phyloP scores from a whole-genome alignment of 371 early-diverging fungal genomes.

The Zopfochytrium polystomum region DNA sequence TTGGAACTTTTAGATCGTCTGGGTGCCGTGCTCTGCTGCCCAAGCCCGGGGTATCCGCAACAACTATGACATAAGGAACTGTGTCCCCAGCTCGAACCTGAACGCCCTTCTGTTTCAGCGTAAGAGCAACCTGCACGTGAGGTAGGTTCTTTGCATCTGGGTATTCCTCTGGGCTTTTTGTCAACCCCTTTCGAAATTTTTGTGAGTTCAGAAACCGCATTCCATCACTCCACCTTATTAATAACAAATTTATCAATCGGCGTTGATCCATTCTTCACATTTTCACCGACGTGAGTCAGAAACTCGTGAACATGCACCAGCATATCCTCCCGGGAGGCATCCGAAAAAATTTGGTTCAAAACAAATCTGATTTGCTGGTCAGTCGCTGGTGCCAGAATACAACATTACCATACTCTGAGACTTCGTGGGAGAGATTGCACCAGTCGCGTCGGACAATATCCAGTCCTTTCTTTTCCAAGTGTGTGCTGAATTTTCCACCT shows the following conservation, averaged over 20 bases:
- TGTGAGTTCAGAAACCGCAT: not conserved
- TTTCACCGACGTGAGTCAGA: slow-evolving; percentile 63
- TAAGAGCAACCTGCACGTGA: slow-evolving; percentile 94
- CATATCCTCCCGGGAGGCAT: slow-evolving; percentile 68
- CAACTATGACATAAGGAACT: slow-evolving; percentile 94
- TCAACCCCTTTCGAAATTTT: slow-evolving; percentile 62
- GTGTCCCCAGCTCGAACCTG: slow-evolving; percentile 86
- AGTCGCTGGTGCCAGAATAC: not conserved
- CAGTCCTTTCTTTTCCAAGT: slow-evolving; percentile 94
- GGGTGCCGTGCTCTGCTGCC: slow-evolving; percentile 87
- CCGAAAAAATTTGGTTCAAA: slow-evolving; percentile 73
- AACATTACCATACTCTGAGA: slow-evolving; percentile 64
- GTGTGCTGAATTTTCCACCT: slow-evolving; percentile 59
- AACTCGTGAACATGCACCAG: slow-evolving; percentile 74
- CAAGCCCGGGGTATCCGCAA: slow-evolving; percentile 45
- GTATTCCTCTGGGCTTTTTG: slow-evolving; percentile 93
- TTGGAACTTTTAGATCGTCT: slow-evolving; percentile 70
- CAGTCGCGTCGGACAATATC: slow-evolving; percentile 98
- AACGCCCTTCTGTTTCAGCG: slow-evolving; percentile 71
- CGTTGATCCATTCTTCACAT: slow-evolving; percentile 68
- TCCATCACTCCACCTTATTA: slow-evolving; percentile 70
- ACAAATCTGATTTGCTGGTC: slow-evolving; percentile 61
- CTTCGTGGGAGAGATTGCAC: slow-evolving; percentile 91
- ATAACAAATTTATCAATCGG: slow-evolving; percentile 88
- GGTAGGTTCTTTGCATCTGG: slow-evolving; percentile 87